These are phyloP conservation scores for Gastrodia elata DNA, from an alignment of 106 monocot species.

Conservation along the genomic window DNA sequence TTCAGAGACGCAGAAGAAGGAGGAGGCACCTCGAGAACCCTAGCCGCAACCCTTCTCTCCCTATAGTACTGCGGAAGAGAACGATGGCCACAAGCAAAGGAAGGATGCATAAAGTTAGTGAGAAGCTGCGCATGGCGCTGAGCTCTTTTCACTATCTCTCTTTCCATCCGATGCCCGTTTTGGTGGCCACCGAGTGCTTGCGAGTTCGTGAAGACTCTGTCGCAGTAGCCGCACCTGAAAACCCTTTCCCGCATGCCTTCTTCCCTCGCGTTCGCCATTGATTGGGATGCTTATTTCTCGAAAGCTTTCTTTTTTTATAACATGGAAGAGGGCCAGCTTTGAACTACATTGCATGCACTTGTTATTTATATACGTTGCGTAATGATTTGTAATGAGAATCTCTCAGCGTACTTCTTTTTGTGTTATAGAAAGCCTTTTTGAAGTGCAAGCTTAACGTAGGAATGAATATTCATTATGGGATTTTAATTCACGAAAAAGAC, in stretches of 20 bases:
- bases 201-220: constrained; percentile 13
- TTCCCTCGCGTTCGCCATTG: background rate
- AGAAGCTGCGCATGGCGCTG: constrained; percentile 2
- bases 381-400: background rate
- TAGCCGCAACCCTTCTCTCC: background rate
- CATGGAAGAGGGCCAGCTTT: background rate
- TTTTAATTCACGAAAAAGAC: background rate
- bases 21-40: background rate
- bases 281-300: background rate
- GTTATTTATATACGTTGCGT: no score
- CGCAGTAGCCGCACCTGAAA: constrained; percentile 14
- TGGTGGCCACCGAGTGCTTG: constrained; percentile 20
- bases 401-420: background rate
- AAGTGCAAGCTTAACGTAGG: background rate
- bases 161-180: constrained; percentile 15
- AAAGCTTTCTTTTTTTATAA: background rate
- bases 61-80: background rate
- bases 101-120: constrained; percentile 2
- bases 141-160: constrained; percentile 7
- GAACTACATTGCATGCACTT: background rate
- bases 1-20: background rate
- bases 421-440: background rate
- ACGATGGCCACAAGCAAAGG: background rate
- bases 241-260: background rate
- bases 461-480: constrained; percentile 1